phyloP scores from a whole-genome alignment of 2,329 filamentous ascomycete species.

The Colletotrichum coccodes region DNA sequence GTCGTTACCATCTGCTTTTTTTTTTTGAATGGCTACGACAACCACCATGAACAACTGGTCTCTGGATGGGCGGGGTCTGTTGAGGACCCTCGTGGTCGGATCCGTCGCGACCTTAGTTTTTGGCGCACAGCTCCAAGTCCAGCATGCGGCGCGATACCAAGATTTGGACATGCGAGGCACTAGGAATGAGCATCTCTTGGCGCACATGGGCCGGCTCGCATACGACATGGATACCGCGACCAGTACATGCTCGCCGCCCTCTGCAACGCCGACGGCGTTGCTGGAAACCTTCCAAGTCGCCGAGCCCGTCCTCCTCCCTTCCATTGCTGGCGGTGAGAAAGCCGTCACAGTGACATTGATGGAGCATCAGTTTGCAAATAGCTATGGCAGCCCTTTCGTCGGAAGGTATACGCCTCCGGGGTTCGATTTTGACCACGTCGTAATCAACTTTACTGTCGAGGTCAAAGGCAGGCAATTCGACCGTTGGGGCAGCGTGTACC shows the following conservation, averaged over 20 bases:
- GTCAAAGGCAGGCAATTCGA: conserved; percentile 81
- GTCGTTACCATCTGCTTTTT: no score
- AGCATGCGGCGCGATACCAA: neutral
- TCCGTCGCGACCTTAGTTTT: neutral
- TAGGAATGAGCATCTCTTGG: conserved; percentile 5
- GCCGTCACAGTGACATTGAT: conserved; percentile 65
- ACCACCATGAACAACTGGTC: neutral
- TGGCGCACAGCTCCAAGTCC: conserved; percentile 1
- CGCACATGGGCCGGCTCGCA: conserved; percentile 1
- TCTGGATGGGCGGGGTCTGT: neutral
- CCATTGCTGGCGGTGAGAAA: conserved; percentile 37
- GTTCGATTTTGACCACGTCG: conserved; percentile 78
- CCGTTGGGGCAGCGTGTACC: conserved; percentile 78
- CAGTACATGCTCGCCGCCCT: neutral
- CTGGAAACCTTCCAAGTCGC: conserved; percentile 78
- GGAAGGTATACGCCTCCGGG: conserved; percentile 73
- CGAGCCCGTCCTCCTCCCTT: conserved; percentile 68
- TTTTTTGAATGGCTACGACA: no score
- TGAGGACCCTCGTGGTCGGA: neutral
- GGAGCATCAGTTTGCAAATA: conserved; percentile 76
- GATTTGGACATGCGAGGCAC: neutral
- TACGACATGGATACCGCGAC: conserved; percentile 7
- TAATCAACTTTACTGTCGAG: conserved; percentile 81
- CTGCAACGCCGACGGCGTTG: neutral
- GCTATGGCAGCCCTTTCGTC: conserved; percentile 78